phyloP scores from a whole-genome alignment of 2,329 filamentous ascomycete species.

The Amylocarpus encephaloides region DNA sequence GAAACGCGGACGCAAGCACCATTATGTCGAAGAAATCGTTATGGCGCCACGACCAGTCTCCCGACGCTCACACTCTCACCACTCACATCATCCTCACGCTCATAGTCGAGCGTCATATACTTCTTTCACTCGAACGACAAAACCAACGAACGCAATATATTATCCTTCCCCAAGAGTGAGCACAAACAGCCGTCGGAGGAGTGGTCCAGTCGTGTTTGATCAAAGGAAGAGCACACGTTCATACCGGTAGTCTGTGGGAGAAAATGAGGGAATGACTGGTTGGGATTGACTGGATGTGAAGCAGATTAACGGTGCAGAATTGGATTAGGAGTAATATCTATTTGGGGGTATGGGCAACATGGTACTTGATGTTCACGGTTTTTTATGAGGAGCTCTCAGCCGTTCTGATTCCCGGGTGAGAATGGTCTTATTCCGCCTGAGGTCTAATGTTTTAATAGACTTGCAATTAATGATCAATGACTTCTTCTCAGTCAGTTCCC shows the following conservation, averaged over 20 bases:
- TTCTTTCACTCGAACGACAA: slow-evolving; percentile 20
- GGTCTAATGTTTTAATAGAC: too few relatives aligned
- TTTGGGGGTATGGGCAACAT: neutral
- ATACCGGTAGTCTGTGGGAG: slow-evolving; percentile 14
- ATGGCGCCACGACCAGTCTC: slow-evolving; percentile 25
- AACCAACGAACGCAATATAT: slow-evolving; percentile 13
- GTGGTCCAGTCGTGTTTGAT: slow-evolving; percentile 22
- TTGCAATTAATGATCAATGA: too few relatives aligned
- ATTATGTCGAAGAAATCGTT: slow-evolving; percentile 25
- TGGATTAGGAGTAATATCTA: neutral
- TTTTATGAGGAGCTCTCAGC: too few relatives aligned
- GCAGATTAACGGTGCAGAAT: too few relatives aligned
- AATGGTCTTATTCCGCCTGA: too few relatives aligned
- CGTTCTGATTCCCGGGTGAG: too few relatives aligned
- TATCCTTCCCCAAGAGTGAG: slow-evolving; percentile 22
- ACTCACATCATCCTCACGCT: slow-evolving; percentile 13
- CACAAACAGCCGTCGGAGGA: slow-evolving; percentile 23
- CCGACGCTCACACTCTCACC: slow-evolving; percentile 13
- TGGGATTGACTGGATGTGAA: neutral
- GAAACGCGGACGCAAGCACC: slow-evolving; percentile 17
- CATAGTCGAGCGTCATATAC: slow-evolving; percentile 23
- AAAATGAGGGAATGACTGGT: neutral
- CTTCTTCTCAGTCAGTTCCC: too few relatives aligned
- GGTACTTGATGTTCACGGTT: too few relatives aligned
- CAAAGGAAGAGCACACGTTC: slow-evolving; percentile 18